Evolutionary conservation across 2,329 filamentous ascomycete genomes (phyloP).

Genomic region (Rugonectria rugulosa): DNA sequence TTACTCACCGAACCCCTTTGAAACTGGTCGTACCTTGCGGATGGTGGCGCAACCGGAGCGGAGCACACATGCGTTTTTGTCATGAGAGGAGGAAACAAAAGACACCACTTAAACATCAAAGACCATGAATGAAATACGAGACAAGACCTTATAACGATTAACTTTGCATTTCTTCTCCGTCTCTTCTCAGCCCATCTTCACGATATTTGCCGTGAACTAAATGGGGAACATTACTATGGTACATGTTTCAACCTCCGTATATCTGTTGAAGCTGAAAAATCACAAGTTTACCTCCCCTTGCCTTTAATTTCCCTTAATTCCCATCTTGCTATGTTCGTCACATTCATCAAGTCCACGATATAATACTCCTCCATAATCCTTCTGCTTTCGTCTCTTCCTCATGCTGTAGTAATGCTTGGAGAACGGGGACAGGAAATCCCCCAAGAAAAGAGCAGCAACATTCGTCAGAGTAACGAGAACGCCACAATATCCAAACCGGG

Average conservation of each 20-base stretch:
- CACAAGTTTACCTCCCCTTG: slow-evolving; percentile 11
- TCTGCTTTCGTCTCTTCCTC: slow-evolving; percentile 9
- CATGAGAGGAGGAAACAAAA: slow-evolving; percentile 6
- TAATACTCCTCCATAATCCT: not conserved
- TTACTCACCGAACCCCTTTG: not conserved
- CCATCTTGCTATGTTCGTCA: slow-evolving; percentile 13
- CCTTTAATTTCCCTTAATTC: slow-evolving; percentile 16
- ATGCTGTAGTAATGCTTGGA: not conserved
- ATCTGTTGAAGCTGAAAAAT: not conserved
- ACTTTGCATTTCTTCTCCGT: slow-evolving; percentile 20
- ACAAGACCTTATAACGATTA: slow-evolving; percentile 26
- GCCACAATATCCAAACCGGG: slow-evolving; percentile 16
- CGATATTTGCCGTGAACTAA: slow-evolving; percentile 26
- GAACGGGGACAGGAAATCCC: not conserved
- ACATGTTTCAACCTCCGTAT: slow-evolving; percentile 29
- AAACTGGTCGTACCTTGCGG: slow-evolving; percentile 1
- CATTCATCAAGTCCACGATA: slow-evolving; percentile 14
- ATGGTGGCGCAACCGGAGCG: slow-evolving; percentile 9
- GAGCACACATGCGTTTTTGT: slow-evolving; percentile 4
- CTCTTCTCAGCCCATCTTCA: slow-evolving; percentile 10
- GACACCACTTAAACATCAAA: slow-evolving; percentile 10
- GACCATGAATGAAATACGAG: slow-evolving; percentile 15
- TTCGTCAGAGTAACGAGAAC: slow-evolving; percentile 14
- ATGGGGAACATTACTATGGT: slow-evolving; percentile 35
- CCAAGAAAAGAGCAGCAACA: not conserved